Conservation (phyloP, 2,329 filamentous ascomycete genomes). For the Alternaria hordeiaustralica region DNA sequence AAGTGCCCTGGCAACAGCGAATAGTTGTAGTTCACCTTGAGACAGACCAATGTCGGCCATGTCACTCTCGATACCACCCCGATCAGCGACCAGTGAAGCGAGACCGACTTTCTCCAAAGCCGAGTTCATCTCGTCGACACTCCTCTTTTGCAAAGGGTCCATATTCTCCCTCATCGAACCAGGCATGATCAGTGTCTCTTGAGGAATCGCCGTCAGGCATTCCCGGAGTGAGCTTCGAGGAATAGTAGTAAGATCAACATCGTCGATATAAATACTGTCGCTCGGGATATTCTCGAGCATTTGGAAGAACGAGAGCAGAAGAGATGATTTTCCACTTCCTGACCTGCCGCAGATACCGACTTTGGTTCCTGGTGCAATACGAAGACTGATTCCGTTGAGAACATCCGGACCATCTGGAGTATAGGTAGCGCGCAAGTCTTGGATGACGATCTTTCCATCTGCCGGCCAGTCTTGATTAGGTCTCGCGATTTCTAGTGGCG, state of each 20-base stretch:
- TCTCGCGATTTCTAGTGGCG: background rate
- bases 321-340: conserved; percentile 45
- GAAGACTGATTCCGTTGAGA: conserved; percentile 46
- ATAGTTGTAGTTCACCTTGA: background rate
- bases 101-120: background rate
- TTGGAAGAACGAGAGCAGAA: background rate
- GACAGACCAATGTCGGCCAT: background rate
- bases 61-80: background rate
- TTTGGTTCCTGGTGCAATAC: conserved; percentile 53
- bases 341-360: conserved; percentile 59
- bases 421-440: background rate
- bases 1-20: background rate
- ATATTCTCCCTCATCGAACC: background rate
- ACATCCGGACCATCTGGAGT: background rate
- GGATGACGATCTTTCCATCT: background rate
- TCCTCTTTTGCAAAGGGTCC: background rate
- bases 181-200: background rate
- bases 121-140: background rate
- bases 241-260: background rate
- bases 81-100: background rate
- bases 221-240: background rate
- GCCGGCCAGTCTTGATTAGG: background rate
- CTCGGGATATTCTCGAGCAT: accelerated
- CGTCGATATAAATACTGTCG: background rate
- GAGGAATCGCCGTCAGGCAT: background rate